A percentile compares a stretch with the other conserved stretches of the same genome.
phyloP scores from a whole-genome alignment of 768 basidiomycete species.

The Phanerodontia chrysosporium region DNA sequence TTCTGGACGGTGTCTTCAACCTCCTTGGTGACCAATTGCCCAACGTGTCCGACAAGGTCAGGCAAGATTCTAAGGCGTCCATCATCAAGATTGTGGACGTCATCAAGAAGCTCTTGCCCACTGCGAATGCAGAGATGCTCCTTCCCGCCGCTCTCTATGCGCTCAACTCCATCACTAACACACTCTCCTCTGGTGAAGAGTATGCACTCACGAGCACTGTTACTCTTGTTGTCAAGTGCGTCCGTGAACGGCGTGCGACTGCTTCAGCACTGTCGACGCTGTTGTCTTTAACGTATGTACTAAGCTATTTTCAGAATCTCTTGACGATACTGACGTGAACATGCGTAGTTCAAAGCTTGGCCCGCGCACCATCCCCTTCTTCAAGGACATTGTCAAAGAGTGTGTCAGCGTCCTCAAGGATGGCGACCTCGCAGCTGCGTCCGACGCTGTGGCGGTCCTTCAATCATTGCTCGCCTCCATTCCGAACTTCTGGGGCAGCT shows the following conservation, averaged over 20 bases:
- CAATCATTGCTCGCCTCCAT: slow-evolving; percentile 68
- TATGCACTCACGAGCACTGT: slow-evolving; percentile 52
- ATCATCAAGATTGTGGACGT: slow-evolving; percentile 50
- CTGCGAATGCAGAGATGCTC: slow-evolving; percentile 37
- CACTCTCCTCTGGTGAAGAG: slow-evolving; percentile 66
- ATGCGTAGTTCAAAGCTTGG: slow-evolving; percentile 66
- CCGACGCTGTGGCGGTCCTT: slow-evolving; percentile 46
- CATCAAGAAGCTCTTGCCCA: slow-evolving; percentile 46
- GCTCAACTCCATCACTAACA: slow-evolving; percentile 53
- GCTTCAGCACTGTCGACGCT: slow-evolving; percentile 50
- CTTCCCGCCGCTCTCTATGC: slow-evolving; percentile 51
- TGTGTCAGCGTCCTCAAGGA: slow-evolving; percentile 44
- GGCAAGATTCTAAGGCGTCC: slow-evolving; percentile 44
- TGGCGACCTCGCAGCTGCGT: slow-evolving; percentile 24
- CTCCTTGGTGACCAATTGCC: slow-evolving; percentile 65
- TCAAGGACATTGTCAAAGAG: slow-evolving; percentile 65
- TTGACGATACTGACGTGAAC: neutral
- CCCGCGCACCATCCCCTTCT: slow-evolving; percentile 83
- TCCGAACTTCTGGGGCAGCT: slow-evolving; percentile 75
- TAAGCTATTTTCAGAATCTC: neutral
- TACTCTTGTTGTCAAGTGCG: slow-evolving; percentile 50
- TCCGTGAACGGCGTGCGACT: slow-evolving; percentile 36
- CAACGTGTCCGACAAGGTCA: slow-evolving; percentile 50
- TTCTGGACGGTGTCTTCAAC: slow-evolving; percentile 64
- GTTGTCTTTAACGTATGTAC: slow-evolving; percentile 56